phyloP scores from a whole-genome alignment of 352 stramenopile species.

The Phytophthora citricola region DNA sequence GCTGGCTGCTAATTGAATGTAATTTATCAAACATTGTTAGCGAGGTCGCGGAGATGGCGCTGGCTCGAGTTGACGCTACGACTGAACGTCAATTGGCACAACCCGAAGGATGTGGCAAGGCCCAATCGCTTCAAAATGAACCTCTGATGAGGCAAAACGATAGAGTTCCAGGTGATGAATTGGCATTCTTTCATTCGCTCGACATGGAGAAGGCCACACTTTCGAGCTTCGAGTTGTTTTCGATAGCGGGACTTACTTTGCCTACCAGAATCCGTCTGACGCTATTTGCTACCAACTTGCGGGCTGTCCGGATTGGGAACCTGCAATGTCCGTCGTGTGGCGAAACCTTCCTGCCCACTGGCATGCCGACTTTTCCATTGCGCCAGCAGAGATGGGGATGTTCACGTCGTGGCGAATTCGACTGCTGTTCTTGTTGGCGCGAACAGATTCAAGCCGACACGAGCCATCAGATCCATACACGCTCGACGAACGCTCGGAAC shows the following conservation, averaged over 20 bases:
- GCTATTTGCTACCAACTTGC: slow-evolving; percentile 7
- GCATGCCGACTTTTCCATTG: slow-evolving; percentile 9
- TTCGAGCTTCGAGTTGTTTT: slow-evolving; percentile 12
- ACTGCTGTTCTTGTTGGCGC: neutral
- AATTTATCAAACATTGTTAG: slow-evolving; percentile 36
- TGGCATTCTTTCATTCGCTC: neutral
- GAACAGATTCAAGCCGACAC: too few relatives aligned
- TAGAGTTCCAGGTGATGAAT: neutral
- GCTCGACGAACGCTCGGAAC: too few relatives aligned
- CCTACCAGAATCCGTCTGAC: neutral
- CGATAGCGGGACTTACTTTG: slow-evolving; percentile 3
- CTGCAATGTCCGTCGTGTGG: slow-evolving; percentile 4
- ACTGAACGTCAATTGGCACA: slow-evolving; percentile 3
- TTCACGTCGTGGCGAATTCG: neutral
- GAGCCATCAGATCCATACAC: too few relatives aligned
- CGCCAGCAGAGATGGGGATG: neutral
- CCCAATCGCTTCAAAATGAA: too few relatives aligned
- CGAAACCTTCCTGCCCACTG: slow-evolving; percentile 8
- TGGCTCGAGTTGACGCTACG: neutral
- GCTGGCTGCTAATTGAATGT: slow-evolving; percentile 28
- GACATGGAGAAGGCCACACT: slow-evolving; percentile 2
- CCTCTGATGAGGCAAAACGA: too few relatives aligned
- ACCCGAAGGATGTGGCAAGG: slow-evolving; percentile 2
- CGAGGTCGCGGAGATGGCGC: neutral
- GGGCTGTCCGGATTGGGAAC: slow-evolving; percentile 3